These are phyloP conservation scores for Apiotrichum sp. DNA, from an alignment of 1,284 basidiomycete genomes.

Conservation along the genomic window DNA sequence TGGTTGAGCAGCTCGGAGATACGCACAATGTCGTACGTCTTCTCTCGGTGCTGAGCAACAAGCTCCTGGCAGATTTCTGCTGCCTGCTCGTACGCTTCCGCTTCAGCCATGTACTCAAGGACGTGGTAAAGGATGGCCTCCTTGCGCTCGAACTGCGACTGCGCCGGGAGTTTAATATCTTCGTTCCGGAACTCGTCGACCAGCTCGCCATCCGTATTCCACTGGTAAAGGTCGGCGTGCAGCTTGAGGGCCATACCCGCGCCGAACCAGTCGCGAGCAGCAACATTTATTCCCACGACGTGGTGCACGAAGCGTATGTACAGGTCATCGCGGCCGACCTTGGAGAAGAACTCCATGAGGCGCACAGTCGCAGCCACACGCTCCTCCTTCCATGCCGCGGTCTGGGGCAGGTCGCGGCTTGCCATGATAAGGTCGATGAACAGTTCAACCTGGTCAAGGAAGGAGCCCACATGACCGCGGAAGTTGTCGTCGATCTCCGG, in stretches of 20 bases:
- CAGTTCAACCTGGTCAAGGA: slow-evolving; percentile 82
- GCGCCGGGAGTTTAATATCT: slow-evolving; percentile 78
- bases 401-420: slow-evolving; percentile 85
- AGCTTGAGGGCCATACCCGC: slow-evolving; percentile 86
- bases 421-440: slow-evolving; percentile 91
- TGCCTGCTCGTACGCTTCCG: slow-evolving; percentile 92
- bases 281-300: slow-evolving; percentile 78
- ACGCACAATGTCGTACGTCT: slow-evolving; percentile 81
- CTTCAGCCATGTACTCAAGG: slow-evolving; percentile 82
- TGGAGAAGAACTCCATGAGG: slow-evolving; percentile 83
- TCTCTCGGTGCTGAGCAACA: slow-evolving; percentile 70
- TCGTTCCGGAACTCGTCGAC: slow-evolving; percentile 67
- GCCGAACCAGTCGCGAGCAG: slow-evolving; percentile 82
- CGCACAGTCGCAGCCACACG: slow-evolving; percentile 85
- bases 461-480: slow-evolving; percentile 67
- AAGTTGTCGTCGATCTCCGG: slow-evolving; percentile 73
- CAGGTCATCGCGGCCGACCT: slow-evolving; percentile 78
- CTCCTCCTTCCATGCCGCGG: slow-evolving; percentile 90
- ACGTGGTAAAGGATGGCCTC: slow-evolving; percentile 81
- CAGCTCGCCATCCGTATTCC: slow-evolving; percentile 66
- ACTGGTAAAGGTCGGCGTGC: slow-evolving; percentile 88
- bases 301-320: slow-evolving; percentile 94
- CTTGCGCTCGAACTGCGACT: slow-evolving; percentile 89
- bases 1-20: slow-evolving; percentile 78
- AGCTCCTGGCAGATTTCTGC: slow-evolving; percentile 89